Base-by-base conservation (phyloP, 495 filamentous ascomycete species). In the Aspergillus baeticus region DNA sequence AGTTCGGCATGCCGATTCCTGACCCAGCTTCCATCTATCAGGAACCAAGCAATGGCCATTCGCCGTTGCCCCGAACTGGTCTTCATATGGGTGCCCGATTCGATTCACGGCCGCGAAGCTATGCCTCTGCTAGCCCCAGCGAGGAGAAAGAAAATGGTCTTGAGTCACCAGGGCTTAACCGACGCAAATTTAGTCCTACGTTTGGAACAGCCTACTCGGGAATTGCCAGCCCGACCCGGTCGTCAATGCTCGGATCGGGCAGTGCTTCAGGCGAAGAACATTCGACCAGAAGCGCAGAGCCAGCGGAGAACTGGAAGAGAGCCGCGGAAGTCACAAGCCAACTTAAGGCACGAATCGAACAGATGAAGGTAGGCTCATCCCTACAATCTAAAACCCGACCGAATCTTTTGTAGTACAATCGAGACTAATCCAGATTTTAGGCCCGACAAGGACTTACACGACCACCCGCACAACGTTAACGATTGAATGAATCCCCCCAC, bases 281-380 rank as follows among this genome's bases (percentile, higher is more conserved):
- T 13, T 64, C 63, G 22, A 43, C 66, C 13, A 58, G 69, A 35
- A 63, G 66, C 46, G 61, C 72, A 13, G 82, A 85, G 41, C 87
- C 85, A 11, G 87, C 91, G 42, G 94, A 97, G 73, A 97, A 91
- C 68, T 99, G 94, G 92, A 95, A 92, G 77, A 77, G 95, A 62
- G 95, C 95, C 26, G 94, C 94, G n/a, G 95, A 99, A 76, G 95
- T 99, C 10, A 99, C 95, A 37, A 97, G 89, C 70, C 91, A 94
- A 71, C 73, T 99, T 64, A 99, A 98, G 78, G 88, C 92, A 39
- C 82, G 93, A 71, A 99, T 99, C 70, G 95, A 99, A 79, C 77
- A 85, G 69, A 88, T 88, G 85, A 88, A 88, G 82, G 85, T 87
- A 60, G 42, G 81, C 70, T n/a, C n/a, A n/a, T n/a, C n/a, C n/a